Percentiles rank a stretch among this genome's conserved stretches.
Conservation (phyloP, 345 rosid species). For the Arabidopsis arenosa region DNA sequence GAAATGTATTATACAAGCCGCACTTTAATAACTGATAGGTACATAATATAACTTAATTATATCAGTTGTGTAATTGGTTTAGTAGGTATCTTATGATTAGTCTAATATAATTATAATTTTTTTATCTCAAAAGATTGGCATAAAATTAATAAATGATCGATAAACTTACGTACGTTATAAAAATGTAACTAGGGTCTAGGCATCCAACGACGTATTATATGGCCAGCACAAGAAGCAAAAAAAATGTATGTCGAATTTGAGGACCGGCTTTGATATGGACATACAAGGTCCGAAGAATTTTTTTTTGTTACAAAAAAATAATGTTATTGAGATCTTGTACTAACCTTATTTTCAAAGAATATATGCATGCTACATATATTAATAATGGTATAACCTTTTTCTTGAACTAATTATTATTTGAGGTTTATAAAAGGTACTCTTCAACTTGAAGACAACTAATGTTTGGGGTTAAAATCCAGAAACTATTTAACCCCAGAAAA, state of each 20-base stretch:
- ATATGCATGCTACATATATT: neutral
- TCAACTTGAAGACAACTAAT: slow-evolving; percentile 11
- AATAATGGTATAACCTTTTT: neutral
- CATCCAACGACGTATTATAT: neutral
- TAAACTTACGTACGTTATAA: too few species aligned
- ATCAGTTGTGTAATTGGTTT: slow-evolving; percentile 1
- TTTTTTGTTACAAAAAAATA: neutral
- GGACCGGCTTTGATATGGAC: neutral
- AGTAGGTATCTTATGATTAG: slow-evolving; percentile 18
- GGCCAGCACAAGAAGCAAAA: too few species aligned
- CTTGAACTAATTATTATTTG: neutral
- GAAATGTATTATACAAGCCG: slow-evolving; percentile 11
- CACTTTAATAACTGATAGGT: neutral
- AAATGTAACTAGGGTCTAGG: too few species aligned
- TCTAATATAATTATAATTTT: neutral
- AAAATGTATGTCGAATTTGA: too few species aligned
- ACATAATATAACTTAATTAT: slow-evolving; percentile 4
- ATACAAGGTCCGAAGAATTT: neutral
- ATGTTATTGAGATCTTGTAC: neutral
- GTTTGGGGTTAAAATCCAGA: slow-evolving; percentile 5
- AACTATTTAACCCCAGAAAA: neutral
- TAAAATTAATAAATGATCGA: neutral
- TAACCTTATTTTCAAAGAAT: neutral
- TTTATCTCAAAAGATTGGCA: neutral
- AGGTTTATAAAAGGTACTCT: neutral